A percentile compares a stretch with the other conserved stretches of the same genome.
These are phyloP conservation scores for Fomitiporia mediterranea DNA, from an alignment of 1,284 basidiomycete genomes.

Conservation along the genomic window DNA sequence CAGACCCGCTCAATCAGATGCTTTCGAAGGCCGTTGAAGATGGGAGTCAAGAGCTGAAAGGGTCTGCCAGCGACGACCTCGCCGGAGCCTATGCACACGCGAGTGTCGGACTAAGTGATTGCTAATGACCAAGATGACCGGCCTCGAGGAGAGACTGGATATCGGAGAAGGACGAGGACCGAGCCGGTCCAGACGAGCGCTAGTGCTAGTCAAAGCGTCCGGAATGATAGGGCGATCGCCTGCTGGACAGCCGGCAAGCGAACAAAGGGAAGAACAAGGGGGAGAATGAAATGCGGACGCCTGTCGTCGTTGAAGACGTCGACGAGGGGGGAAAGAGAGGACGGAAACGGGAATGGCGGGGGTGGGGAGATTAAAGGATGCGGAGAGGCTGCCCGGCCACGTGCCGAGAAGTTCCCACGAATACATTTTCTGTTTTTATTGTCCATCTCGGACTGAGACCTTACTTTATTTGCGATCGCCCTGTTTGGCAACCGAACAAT, in stretches of 20 bases:
- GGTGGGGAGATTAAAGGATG: background rate
- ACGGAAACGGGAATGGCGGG: background rate
- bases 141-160: background rate
- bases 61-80: background rate
- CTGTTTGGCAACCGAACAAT: too few species aligned
- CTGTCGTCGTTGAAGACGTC: background rate
- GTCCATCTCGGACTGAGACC: background rate
- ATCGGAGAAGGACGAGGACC: background rate
- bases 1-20: background rate
- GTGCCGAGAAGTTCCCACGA: background rate
- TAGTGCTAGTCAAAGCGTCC: background rate
- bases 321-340: background rate
- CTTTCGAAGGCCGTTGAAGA: background rate
- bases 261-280: background rate
- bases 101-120: background rate
- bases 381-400: background rate
- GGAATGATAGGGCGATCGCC: background rate
- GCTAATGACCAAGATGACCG: background rate
- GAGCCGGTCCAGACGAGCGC: background rate
- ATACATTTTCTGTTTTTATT: conserved; percentile 1
- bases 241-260: background rate
- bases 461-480: too few species aligned
- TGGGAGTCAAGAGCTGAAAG: background rate
- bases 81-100: background rate
- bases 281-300: background rate